Base-by-base conservation (phyloP, 768 basidiomycete species). In the Phaffia tasmanica region DNA sequence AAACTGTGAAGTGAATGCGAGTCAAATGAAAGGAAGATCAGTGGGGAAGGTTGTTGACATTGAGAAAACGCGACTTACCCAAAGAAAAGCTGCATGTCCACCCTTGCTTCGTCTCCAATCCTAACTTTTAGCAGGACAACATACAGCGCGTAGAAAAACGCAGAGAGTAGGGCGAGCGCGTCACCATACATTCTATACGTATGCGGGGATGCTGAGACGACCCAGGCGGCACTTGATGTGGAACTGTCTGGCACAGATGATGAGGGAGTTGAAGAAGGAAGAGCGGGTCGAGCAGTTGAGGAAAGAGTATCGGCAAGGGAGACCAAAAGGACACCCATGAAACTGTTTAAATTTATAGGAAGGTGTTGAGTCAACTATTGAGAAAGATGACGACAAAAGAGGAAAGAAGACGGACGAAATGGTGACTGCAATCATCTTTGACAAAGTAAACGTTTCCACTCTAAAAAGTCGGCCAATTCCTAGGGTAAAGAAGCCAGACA, bases 61-160 rank as follows among this genome's bases (percentile, higher is more conserved):
- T 1, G 61, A 53, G 29, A 47, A n/a, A 27, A 46, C 19, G 46
- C 53, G 4, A 71, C 74, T 65, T 59, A 76, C 75, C 75, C 93
- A 72, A 95, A 92, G 79, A 95, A 93, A 32, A 93, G 80, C 70
- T 90, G 87, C 91, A 93, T 92, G 74, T 93, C 85, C 71, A 92
- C 82, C 63, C 89, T 82, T 5, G 86, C 86, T 73, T 93, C 89
- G 47, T 81, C 81, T 54, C 82, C 83, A 62, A 95, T 87, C 64
- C 84, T 83, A 55, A 92, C 86, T 76, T 97, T 98, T 72, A 98
- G 81, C 58, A 94, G 80, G 70, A 86, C 86, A 54, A 92, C 85
- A 76, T 98, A 98, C 56, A 87, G 75, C 0, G 91, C 87, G 74
- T 95, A 97, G 74, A 87, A 87, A 6, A 89, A 70, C 1, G 93